These are phyloP conservation scores for Ganoderma resinaceum DNA, from an alignment of 1,284 basidiomycete genomes.

Conservation along the genomic window DNA sequence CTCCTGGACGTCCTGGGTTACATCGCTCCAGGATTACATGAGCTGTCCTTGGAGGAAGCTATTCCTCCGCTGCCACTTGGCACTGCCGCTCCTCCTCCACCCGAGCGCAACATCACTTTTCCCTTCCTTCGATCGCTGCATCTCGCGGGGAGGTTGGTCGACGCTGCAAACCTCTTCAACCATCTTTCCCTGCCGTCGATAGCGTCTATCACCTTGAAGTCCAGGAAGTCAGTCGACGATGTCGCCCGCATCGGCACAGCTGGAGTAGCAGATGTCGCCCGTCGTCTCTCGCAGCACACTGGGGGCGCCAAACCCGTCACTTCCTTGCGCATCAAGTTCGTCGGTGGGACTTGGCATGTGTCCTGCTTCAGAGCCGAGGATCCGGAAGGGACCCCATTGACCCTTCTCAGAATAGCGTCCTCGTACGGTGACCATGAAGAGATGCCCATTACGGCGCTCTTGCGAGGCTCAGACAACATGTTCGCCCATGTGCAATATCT, in stretches of 20 bases:
- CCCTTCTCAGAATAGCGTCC: background rate
- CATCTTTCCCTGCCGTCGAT: background rate
- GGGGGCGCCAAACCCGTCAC: background rate
- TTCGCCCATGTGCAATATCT: slow-evolving; percentile 4
- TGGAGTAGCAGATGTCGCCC: background rate
- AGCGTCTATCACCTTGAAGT: background rate
- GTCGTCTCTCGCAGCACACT: background rate
- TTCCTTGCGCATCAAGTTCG: background rate
- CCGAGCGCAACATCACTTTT: background rate
- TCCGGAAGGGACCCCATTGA: too few relatives aligned
- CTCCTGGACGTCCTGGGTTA: background rate
- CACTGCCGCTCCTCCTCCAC: background rate
- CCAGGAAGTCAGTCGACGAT: background rate
- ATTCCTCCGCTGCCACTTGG: background rate
- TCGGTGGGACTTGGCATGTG: background rate
- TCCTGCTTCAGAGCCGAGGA: background rate
- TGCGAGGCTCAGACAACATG: background rate
- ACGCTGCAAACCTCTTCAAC: background rate
- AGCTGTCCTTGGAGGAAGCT: background rate
- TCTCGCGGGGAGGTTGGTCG: background rate
- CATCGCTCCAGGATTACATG: background rate
- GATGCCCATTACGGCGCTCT: background rate
- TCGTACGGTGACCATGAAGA: background rate
- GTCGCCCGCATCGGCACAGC: background rate
- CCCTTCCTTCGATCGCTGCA: background rate